Conservation (phyloP, 495 filamentous ascomycete genomes). For the Halenospora varia region DNA sequence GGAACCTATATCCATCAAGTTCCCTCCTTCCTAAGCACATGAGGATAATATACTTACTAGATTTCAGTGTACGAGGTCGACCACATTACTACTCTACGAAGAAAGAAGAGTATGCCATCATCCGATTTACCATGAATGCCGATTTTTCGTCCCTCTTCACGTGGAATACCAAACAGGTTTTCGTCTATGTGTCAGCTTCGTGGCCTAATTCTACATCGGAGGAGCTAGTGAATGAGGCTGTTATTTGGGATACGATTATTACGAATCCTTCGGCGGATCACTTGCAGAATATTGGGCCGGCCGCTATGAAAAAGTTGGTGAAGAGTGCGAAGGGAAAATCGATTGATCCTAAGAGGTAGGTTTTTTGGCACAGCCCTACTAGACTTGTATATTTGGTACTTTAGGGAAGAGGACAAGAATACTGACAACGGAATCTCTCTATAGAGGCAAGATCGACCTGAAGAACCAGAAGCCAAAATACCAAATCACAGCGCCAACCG, state of each 20-base stretch:
- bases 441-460: constrained; percentile 63
- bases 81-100: constrained; percentile 92
- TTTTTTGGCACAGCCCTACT: not conserved
- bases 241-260: constrained; percentile 96
- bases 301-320: constrained; percentile 46
- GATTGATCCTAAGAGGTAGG: constrained; percentile 46
- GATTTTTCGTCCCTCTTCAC: constrained; percentile 91
- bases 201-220: constrained; percentile 58
- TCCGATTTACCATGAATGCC: constrained; percentile 84
- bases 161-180: constrained; percentile 99
- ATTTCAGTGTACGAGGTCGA: constrained; percentile 69
- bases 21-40: not conserved
- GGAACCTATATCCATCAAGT: not conserved
- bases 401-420: not conserved
- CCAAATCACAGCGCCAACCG: constrained; percentile 82
- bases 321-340: constrained; percentile 46
- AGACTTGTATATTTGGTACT: constrained; percentile 10
- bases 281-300: constrained; percentile 46
- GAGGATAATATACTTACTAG: not conserved
- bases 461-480: constrained; percentile 86
- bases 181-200: constrained; percentile 86
- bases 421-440: constrained; percentile 7
- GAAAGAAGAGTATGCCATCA: constrained; percentile 89
- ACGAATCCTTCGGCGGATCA: constrained; percentile 58
- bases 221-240: constrained; percentile 58